Base-by-base conservation (phyloP, 2,329 filamentous ascomycete species). In the Neonectria magnoliae region DNA sequence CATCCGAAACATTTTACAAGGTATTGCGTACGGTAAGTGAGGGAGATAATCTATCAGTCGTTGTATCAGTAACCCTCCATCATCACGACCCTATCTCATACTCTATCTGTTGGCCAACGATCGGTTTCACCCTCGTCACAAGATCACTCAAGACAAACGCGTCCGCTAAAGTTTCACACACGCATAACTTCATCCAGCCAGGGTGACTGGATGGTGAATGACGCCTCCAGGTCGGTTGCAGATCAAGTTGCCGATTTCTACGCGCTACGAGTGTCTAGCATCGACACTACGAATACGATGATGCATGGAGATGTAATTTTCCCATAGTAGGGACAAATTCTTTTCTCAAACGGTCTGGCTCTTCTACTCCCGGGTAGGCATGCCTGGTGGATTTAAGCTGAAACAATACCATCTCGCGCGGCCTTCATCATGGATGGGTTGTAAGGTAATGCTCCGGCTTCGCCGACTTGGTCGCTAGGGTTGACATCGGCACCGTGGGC, bases 171-270 rank as follows among this genome's bases (percentile, higher is more conserved):
- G 18, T 4, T 20, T 51, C 5, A 13, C 27, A 33, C 42, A 16
- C 14, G 20, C 29, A 20, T 20, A 13, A 11, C 18, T 8, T 41
- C 20, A 38, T 20, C 11, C 10, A 25, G 31, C 31, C 16, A 33
- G 31, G 11, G 5, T 5, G 6, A 25, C 22, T 18, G 4, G 29
- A 54, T 38, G 33, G 57, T 48, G 45, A n/a, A 22, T 36, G n/a
- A 41, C 18, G n/a, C 31, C 42, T 47, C 13, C n/a, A 20, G 51
- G 38, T 54, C 31, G 31, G 22, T n/a, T 41, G 33, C 41, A 48
- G 57, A 54, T 54, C 20, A 48, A 9, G 38, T n/a, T 41, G 57
- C n/a, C 31, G 57, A 60, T 48, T 51, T 22, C 18, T 20, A 22
- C 18, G 29, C 48, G 7, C 45, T 20, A 31, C 22, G 31, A 18